Evolutionary conservation across 2,329 filamentous ascomycete species (phyloP).

Genomic region (Exophiala sp.): DNA sequence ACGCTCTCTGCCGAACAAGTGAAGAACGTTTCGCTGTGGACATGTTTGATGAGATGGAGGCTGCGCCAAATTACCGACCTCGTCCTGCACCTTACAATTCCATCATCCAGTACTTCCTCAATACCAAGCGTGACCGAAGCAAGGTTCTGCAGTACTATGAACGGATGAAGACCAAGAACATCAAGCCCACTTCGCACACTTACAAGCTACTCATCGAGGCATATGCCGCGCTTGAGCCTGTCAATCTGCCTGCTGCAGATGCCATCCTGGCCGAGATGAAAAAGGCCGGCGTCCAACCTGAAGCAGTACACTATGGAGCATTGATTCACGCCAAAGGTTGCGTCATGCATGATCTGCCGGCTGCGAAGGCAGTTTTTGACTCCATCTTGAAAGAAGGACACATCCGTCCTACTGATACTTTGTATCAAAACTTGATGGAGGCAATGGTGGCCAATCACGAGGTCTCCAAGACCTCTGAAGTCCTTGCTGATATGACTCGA

Average conservation of each 20-base stretch:
- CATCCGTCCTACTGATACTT: slow-evolving; percentile 72
- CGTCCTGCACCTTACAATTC: slow-evolving; percentile 97
- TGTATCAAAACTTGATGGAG: slow-evolving; percentile 97
- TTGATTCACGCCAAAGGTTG: slow-evolving; percentile 95
- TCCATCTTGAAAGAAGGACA: slow-evolving; percentile 65
- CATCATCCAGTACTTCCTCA: slow-evolving; percentile 99
- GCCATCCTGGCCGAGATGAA: slow-evolving; percentile 76
- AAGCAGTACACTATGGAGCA: slow-evolving; percentile 92
- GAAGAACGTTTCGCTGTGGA: slow-evolving; percentile 98
- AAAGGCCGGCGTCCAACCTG: slow-evolving; percentile 68
- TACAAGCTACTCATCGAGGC: slow-evolving; percentile 97
- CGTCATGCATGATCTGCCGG: slow-evolving; percentile 84
- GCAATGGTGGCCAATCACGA: slow-evolving; percentile 93
- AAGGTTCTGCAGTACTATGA: slow-evolving; percentile 95
- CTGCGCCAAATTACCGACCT: slow-evolving; percentile 97
- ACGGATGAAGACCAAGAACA: slow-evolving; percentile 83
- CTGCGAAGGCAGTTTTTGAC: slow-evolving; percentile 78
- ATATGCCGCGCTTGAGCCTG: slow-evolving; percentile 86
- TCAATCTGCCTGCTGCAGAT: slow-evolving; percentile 85
- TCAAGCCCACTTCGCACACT: slow-evolving; percentile 89
- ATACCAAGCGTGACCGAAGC: slow-evolving; percentile 89
- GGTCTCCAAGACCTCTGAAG: slow-evolving; percentile 69
- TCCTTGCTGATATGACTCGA: slow-evolving; percentile 72
- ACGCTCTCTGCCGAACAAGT: slow-evolving; percentile 92
- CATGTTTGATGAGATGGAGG: slow-evolving; percentile 98